Conservation (phyloP, 257 asterid genomes). For the Echites panduratus region DNA sequence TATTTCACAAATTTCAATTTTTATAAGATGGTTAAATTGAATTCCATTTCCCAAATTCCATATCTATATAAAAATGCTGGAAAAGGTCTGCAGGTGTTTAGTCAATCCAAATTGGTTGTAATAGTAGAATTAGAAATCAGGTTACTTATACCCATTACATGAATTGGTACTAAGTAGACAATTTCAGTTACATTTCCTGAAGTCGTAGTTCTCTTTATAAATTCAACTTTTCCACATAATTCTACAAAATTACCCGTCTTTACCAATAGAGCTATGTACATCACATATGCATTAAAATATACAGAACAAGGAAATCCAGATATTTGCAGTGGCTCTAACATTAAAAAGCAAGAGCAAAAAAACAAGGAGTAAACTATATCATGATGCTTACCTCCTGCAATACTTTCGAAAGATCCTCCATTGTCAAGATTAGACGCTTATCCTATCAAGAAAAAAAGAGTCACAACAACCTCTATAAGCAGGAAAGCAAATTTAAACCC, state of each 20-base stretch:
- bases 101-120: neutral
- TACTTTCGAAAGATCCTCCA: constrained; percentile 98
- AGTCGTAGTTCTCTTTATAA: neutral
- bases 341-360: neutral
- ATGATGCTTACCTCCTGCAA: constrained; percentile 60
- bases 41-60: neutral
- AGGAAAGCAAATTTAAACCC: constrained; percentile 13
- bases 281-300: neutral
- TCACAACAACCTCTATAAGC: constrained; percentile 15
- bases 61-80: neutral
- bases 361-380: neutral
- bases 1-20: neutral
- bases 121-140: neutral
- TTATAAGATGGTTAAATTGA: too few relatives aligned
- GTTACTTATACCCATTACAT: neutral
- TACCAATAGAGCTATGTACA: neutral
- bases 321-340: neutral
- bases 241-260: neutral
- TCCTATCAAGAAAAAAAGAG: constrained; percentile 49
- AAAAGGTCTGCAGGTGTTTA: neutral
- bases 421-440: constrained; percentile 81
- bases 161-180: neutral
- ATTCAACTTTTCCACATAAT: neutral
- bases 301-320: neutral
- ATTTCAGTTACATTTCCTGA: neutral